A percentile compares a stretch with the other conserved stretches of the same genome.
phyloP scores from a whole-genome alignment of 306 rosid species.

The Ormosia emarginata region DNA sequence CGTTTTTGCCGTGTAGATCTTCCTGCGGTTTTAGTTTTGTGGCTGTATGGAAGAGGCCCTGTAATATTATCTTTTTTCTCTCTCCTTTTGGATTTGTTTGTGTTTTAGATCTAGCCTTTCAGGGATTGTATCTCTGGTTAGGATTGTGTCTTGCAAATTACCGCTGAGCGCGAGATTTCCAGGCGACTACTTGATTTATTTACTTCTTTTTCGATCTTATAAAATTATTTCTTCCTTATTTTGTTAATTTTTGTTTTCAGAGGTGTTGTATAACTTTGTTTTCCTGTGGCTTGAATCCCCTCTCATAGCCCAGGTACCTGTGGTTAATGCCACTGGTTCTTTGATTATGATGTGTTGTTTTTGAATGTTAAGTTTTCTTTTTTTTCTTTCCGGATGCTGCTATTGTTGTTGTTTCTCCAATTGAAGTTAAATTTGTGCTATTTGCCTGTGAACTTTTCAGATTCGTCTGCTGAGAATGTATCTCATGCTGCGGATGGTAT shows the following conservation, averaged over 20 bases:
- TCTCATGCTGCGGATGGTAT: slow-evolving; percentile 9
- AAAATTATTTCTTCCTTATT: background rate
- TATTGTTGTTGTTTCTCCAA: background rate
- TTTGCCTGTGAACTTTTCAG: slow-evolving; percentile 28
- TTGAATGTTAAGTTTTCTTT: background rate
- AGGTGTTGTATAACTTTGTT: background rate
- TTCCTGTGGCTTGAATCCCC: background rate
- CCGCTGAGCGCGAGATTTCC: background rate
- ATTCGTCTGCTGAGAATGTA: slow-evolving; percentile 13
- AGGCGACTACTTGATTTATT: background rate
- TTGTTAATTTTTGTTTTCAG: background rate
- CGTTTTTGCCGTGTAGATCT: background rate
- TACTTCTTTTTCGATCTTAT: background rate
- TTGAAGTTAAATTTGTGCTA: background rate
- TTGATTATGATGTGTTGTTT: background rate
- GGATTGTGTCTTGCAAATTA: background rate
- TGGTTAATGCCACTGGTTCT: background rate
- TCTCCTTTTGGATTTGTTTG: background rate
- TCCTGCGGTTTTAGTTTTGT: background rate
- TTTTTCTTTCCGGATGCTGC: background rate
- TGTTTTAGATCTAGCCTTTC: background rate
- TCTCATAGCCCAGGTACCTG: background rate
- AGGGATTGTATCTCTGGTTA: background rate
- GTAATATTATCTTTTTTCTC: background rate
- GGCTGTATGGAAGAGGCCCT: background rate